Evolutionary conservation across 768 basidiomycete species (phyloP).

Genomic region (Auriscalpium orientale): DNA sequence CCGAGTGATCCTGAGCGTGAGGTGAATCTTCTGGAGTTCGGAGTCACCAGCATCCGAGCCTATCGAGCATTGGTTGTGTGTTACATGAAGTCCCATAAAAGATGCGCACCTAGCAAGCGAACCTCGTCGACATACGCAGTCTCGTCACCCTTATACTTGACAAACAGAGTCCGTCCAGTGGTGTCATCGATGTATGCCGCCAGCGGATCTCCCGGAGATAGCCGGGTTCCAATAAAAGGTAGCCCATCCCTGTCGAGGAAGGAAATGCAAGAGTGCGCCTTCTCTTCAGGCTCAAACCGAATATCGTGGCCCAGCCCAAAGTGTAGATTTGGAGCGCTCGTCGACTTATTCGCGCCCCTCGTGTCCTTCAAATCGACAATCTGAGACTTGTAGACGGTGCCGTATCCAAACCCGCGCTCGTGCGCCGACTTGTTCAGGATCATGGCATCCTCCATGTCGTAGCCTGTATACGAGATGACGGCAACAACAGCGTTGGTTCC

Average conservation of each 20-base stretch:
- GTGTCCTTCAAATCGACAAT: constrained; percentile 84
- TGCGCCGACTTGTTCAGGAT: constrained; percentile 98
- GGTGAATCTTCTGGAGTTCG: constrained; percentile 86
- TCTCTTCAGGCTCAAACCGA: constrained; percentile 38
- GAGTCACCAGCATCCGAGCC: constrained; percentile 83
- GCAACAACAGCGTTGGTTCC: constrained; percentile 98
- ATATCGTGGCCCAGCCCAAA: constrained; percentile 86
- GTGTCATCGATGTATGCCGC: constrained; percentile 86
- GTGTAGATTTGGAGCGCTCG: constrained; percentile 63
- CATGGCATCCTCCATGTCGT: constrained; percentile 99
- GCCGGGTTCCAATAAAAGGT: constrained; percentile 63
- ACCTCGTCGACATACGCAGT: constrained; percentile 84
- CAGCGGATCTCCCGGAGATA: constrained; percentile 71
- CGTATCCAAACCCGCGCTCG: constrained; percentile 95
- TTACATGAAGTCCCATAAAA: neutral
- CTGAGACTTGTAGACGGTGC: constrained; percentile 92
- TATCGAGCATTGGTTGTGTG: constrained; percentile 21
- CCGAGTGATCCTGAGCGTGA: constrained; percentile 89
- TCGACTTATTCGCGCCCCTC: constrained; percentile 53
- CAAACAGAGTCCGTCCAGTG: constrained; percentile 70
- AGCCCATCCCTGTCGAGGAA: constrained; percentile 80
- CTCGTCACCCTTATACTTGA: constrained; percentile 98
- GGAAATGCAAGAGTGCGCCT: constrained; percentile 34
- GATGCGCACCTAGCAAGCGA: constrained; percentile 67
- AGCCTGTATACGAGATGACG: constrained; percentile 99